Evolutionary conservation across 2,329 filamentous ascomycete genomes (phyloP).

Genomic region (Cercospora sojina): DNA sequence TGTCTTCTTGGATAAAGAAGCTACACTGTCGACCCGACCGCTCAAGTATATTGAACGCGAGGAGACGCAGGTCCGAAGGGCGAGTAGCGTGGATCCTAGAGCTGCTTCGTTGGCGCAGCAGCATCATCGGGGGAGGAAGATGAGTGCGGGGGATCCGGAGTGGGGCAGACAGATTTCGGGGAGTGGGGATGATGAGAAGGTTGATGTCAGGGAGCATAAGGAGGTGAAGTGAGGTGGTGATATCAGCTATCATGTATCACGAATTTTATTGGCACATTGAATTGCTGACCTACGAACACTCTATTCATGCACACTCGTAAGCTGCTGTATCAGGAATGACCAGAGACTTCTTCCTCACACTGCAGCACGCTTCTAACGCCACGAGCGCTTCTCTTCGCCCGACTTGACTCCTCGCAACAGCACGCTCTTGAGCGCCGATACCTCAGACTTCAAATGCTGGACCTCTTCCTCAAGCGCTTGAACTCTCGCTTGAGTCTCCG

Average conservation of each 20-base stretch:
- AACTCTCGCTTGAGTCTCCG: slow-evolving; percentile 24
- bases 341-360: too few species aligned
- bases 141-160: slow-evolving; percentile 9
- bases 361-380: slow-evolving; percentile 26
- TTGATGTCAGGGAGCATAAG: slow-evolving; percentile 3
- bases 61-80: slow-evolving; percentile 38
- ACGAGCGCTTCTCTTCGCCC: slow-evolving; percentile 16
- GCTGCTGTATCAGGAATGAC: too few species aligned
- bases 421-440: slow-evolving; percentile 30
- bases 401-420: slow-evolving; percentile 27
- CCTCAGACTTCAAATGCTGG: slow-evolving; percentile 31
- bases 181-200: slow-evolving; percentile 7
- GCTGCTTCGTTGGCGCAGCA: slow-evolving; percentile 28
- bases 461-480: slow-evolving; percentile 30
- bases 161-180: not conserved
- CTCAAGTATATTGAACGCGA: slow-evolving; percentile 51
- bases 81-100: slow-evolving; percentile 40
- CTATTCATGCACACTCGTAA: not conserved
- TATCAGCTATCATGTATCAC: not conserved
- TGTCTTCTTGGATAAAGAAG: slow-evolving; percentile 51
- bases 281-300: not conserved
- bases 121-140: slow-evolving; percentile 15
- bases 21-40: slow-evolving; percentile 48
- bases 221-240: slow-evolving; percentile 2
- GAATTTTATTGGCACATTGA: not conserved